Conservation (phyloP, 768 basidiomycete genomes). For the Tricholoma furcatifolium region DNA sequence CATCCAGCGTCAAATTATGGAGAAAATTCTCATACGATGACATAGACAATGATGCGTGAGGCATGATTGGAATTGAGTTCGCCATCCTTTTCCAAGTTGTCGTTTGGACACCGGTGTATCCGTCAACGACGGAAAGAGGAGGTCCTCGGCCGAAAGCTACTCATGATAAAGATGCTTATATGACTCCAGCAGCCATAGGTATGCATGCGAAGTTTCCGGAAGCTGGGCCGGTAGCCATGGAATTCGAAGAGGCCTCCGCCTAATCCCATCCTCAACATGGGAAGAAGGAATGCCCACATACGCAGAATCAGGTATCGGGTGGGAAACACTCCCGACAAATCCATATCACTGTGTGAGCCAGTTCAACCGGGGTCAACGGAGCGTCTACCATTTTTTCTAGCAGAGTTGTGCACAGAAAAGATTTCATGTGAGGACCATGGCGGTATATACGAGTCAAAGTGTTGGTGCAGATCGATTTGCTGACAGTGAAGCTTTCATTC, state of each 20-base stretch:
- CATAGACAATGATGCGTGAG: background rate
- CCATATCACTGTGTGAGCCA: background rate
- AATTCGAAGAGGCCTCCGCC: constrained; percentile 1
- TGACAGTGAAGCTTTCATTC: no score
- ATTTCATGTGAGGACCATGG: background rate
- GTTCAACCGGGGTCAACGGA: constrained; percentile 12
- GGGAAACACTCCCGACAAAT: constrained; percentile 4
- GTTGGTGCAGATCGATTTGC: no score
- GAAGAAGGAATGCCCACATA: constrained; percentile 1
- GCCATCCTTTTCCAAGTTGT: background rate
- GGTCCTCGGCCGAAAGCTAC: background rate
- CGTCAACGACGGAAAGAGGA: background rate
- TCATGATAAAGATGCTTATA: background rate
- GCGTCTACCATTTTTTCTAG: background rate
- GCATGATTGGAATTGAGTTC: background rate
- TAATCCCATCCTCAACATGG: background rate
- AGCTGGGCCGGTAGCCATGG: background rate
- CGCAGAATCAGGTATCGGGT: background rate
- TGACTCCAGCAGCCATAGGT: constrained; percentile 2
- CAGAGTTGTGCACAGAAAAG: background rate
- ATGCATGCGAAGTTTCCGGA: constrained; percentile 11
- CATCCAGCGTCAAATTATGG: no score
- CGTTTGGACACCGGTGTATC: background rate
- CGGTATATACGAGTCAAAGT: background rate
- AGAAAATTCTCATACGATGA: background rate